Percentiles rank a stretch among this genome's conserved stretches.
These are phyloP conservation scores for Neurospora discreta DNA, from an alignment of 495 filamentous ascomycete genomes.

Conservation along the genomic window DNA sequence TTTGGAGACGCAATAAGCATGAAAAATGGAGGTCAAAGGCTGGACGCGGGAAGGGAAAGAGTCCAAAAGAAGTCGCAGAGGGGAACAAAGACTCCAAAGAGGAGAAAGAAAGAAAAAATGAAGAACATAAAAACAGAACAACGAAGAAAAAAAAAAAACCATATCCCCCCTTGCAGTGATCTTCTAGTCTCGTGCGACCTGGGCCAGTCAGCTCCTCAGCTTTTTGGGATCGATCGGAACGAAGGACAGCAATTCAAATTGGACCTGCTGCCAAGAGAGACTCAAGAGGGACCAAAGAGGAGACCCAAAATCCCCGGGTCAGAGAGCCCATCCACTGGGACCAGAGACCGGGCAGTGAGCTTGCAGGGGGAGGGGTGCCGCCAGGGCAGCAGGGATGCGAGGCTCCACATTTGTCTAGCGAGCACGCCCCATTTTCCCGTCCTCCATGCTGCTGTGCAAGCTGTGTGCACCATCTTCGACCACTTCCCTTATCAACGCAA, in stretches of 20 bases:
- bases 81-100: not conserved
- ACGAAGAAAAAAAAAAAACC: not conserved
- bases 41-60: not conserved
- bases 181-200: not conserved
- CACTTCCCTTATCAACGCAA: not conserved
- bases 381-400: not conserved
- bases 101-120: not conserved
- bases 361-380: not conserved
- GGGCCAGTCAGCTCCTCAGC: not conserved
- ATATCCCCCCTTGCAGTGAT: not conserved
- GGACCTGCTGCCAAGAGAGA: not conserved
- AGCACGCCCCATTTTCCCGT: not conserved
- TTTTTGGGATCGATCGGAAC: not conserved
- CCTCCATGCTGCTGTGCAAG: not conserved
- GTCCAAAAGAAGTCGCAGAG: not conserved
- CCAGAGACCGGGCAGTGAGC: not conserved
- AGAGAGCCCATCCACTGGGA: not conserved
- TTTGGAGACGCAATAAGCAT: not conserved
- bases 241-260: not conserved
- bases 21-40: not conserved
- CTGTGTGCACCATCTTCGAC: not conserved
- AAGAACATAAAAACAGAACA: not conserved
- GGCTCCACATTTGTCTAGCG: not conserved
- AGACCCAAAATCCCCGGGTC: not conserved
- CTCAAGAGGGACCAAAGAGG: not conserved